These are phyloP conservation scores for Physaria fendleri DNA, from an alignment of 345 rosid species.

Conservation along the genomic window DNA sequence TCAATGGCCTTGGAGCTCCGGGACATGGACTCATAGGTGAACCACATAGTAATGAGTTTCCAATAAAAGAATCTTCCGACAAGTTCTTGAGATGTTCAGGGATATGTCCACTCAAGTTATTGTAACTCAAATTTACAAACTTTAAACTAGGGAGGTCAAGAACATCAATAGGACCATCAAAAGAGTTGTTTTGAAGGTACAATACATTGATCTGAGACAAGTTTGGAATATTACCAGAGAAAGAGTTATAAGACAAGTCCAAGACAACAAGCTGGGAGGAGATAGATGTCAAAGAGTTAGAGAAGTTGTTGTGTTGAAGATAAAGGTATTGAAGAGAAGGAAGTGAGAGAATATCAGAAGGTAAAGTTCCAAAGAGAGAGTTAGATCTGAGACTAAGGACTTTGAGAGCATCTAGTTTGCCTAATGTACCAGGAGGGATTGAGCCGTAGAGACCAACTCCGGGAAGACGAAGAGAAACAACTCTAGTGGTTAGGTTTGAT, in stretches of 20 bases:
- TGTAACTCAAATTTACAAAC: conserved; percentile 50
- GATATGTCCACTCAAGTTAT: conserved; percentile 57
- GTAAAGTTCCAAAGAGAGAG: conserved; percentile 49
- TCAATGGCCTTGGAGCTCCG: conserved; percentile 25
- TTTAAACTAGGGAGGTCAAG: conserved; percentile 46
- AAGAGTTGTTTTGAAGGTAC: conserved; percentile 49
- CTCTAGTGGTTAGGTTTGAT: conserved; percentile 27
- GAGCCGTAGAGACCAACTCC: conserved; percentile 65
- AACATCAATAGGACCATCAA: conserved; percentile 44
- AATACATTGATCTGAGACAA: conserved; percentile 35
- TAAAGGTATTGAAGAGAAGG: conserved; percentile 48
- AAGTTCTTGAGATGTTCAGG: conserved; percentile 46
- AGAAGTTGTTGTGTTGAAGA: conserved; percentile 65
- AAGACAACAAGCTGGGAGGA: conserved; percentile 42
- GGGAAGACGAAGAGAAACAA: conserved; percentile 52
- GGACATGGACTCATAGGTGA: conserved; percentile 45
- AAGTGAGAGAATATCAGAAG: conserved; percentile 56
- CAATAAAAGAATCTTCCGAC: conserved; percentile 43
- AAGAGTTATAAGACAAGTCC: conserved; percentile 64
- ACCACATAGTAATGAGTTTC: conserved; percentile 62
- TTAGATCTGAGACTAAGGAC: conserved; percentile 75
- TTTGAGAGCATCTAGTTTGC: conserved; percentile 46
- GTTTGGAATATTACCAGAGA: conserved; percentile 55
- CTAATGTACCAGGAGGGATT: conserved; percentile 46
- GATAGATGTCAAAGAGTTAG: conserved; percentile 20